A percentile compares a stretch with the other conserved stretches of the same genome.
These are phyloP conservation scores for Mortierella sp. DNA, from an alignment of 371 early-diverging fungal species.

Conservation along the genomic window DNA sequence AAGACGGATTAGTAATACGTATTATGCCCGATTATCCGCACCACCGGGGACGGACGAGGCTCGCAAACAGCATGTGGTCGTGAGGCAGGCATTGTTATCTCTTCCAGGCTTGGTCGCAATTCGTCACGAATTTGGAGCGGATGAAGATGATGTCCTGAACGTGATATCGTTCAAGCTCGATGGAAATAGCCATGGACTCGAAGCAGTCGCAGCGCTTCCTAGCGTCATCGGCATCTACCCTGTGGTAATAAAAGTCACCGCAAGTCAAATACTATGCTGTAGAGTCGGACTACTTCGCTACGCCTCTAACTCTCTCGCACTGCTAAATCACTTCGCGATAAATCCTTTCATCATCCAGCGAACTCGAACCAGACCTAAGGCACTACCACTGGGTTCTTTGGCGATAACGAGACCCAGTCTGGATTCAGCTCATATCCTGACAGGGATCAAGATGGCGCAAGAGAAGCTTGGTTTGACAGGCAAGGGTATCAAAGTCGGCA, in stretches of 20 bases:
- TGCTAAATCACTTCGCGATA: background rate
- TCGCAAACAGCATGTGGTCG: constrained; percentile 11
- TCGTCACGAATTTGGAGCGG: constrained; percentile 41
- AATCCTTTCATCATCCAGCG: constrained; percentile 7
- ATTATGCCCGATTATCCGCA: constrained; percentile 37
- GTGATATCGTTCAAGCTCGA: constrained; percentile 47
- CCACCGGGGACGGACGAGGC: constrained; percentile 28
- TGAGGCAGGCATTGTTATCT: constrained; percentile 12
- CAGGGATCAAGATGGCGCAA: constrained; percentile 60
- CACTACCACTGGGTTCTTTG: constrained; percentile 26
- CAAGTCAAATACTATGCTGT: too few relatives aligned
- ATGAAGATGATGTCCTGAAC: constrained; percentile 43
- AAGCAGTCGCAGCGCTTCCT: constrained; percentile 23
- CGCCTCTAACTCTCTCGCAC: background rate
- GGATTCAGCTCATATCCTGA: constrained; percentile 59
- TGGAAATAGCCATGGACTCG: constrained; percentile 21
- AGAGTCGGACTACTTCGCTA: background rate
- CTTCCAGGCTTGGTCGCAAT: constrained; percentile 30
- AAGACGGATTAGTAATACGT: background rate
- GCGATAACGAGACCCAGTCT: constrained; percentile 18
- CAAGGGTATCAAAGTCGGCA: constrained; percentile 73
- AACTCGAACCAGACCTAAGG: constrained; percentile 42
- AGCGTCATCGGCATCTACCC: constrained; percentile 49
- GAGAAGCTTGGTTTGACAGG: constrained; percentile 60
- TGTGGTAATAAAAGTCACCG: too few relatives aligned